These are phyloP conservation scores for Orbilia quercus DNA, from an alignment of 2,329 filamentous ascomycete genomes.

Conservation along the genomic window DNA sequence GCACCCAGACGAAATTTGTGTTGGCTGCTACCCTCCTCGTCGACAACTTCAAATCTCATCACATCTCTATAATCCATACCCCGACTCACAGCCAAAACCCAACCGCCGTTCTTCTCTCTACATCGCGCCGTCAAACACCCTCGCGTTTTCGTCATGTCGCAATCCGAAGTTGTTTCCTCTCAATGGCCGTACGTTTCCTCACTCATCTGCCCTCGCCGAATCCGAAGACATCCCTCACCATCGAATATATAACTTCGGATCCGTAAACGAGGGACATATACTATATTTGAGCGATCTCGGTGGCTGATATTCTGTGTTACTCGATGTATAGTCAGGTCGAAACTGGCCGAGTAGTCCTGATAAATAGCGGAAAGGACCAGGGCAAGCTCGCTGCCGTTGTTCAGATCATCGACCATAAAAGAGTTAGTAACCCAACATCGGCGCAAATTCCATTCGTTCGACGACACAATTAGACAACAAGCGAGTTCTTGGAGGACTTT, in stretches of 20 bases:
- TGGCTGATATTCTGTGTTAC: conserved; percentile 39
- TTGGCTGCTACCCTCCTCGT: conserved; percentile 32
- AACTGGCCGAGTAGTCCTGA: conserved; percentile 95
- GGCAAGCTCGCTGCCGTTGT: conserved; percentile 93
- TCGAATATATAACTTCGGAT: conserved; percentile 4
- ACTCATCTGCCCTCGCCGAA: conserved; percentile 11
- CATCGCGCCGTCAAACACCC: conserved; percentile 53
- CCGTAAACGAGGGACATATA: conserved; percentile 1
- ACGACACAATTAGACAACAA: neutral
- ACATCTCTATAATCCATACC: conserved; percentile 25
- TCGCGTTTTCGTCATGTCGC: conserved; percentile 55
- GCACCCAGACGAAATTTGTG: conserved; percentile 43
- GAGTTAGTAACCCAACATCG: conserved; percentile 75
- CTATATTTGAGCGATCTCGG: neutral
- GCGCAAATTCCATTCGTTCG: neutral
- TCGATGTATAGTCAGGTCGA: conserved; percentile 81
- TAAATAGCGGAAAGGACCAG: conserved; percentile 82
- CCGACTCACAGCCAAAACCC: conserved; percentile 17
- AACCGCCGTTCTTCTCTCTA: conserved; percentile 54
- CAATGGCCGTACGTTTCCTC: conserved; percentile 54
- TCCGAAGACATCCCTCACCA: neutral
- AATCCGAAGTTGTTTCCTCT: conserved; percentile 46
- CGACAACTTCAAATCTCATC: conserved; percentile 31
- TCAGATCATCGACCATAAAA: conserved; percentile 99
- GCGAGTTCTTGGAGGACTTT: conserved; percentile 1